phyloP scores from a whole-genome alignment of 345 rosid genomes.

The Syzygium grande region DNA sequence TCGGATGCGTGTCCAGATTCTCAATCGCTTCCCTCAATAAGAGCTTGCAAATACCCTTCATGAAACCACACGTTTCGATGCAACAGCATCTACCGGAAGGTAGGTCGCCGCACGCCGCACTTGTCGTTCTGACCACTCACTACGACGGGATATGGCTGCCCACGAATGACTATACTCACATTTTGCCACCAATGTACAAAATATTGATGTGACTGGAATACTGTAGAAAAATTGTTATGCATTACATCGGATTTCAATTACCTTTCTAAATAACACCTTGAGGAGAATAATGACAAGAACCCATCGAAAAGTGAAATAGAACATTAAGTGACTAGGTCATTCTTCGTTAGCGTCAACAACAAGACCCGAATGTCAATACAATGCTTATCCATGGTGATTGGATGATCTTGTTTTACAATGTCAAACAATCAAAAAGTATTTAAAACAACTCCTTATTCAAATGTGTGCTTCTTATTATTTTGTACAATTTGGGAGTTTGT shows the following conservation, averaged over 20 bases:
- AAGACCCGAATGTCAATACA: background rate
- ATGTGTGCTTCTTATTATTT: background rate
- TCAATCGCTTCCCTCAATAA: background rate
- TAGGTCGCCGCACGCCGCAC: background rate
- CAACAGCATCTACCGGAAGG: background rate
- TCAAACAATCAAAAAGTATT: background rate
- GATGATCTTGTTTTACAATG: background rate
- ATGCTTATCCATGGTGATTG: background rate
- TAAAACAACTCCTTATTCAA: background rate
- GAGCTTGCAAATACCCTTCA: background rate
- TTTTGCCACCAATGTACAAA: background rate
- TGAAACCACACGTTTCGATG: background rate
- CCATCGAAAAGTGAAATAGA: background rate
- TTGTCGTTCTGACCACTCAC: rapidly evolving
- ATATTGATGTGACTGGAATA: background rate
- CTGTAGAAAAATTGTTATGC: background rate
- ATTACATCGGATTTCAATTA: background rate
- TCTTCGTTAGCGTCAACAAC: background rate
- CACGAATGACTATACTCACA: background rate
- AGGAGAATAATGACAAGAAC: background rate
- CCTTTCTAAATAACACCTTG: background rate
- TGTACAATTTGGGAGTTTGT: background rate
- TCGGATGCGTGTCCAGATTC: background rate
- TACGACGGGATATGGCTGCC: background rate
- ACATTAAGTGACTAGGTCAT: background rate